Conservation (phyloP, 768 basidiomycete genomes). For the Heimioporus sp. region DNA sequence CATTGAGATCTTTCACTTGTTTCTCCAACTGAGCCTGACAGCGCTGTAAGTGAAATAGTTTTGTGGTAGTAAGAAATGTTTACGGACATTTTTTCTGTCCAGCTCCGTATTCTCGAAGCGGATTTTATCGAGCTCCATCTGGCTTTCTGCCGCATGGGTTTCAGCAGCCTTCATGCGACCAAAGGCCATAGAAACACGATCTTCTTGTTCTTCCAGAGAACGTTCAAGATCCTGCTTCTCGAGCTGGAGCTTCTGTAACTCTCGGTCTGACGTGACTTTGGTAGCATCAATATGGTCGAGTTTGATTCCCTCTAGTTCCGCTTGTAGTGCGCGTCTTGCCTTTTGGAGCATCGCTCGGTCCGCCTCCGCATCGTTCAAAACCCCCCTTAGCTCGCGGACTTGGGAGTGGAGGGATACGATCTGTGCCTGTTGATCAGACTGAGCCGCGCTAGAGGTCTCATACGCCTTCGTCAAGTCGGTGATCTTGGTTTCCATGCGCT, state of each 20-base stretch:
- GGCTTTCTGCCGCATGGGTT: slow-evolving; percentile 68
- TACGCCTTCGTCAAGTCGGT: slow-evolving; percentile 70
- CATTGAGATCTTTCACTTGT: slow-evolving; percentile 80
- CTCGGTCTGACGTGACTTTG: slow-evolving; percentile 69
- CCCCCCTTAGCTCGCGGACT: slow-evolving; percentile 76
- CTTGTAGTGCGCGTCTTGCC: slow-evolving; percentile 75
- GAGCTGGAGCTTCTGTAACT: slow-evolving; percentile 70
- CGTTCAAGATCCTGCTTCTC: slow-evolving; percentile 82
- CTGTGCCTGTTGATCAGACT: slow-evolving; percentile 80
- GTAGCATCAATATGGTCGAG: slow-evolving; percentile 68
- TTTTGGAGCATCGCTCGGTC: slow-evolving; percentile 78
- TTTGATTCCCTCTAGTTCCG: slow-evolving; percentile 79
- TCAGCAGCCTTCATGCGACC: slow-evolving; percentile 85
- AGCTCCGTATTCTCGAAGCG: slow-evolving; percentile 81
- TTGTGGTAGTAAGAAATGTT: not conserved
- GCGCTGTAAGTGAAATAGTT: not conserved
- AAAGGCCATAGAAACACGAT: slow-evolving; percentile 66
- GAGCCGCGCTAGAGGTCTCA: slow-evolving; percentile 66
- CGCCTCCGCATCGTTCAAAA: slow-evolving; percentile 83
- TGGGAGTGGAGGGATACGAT: slow-evolving; percentile 83
- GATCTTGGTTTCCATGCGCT: slow-evolving; percentile 83
- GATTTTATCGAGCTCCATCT: slow-evolving; percentile 71
- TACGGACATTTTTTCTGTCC: slow-evolving; percentile 69
- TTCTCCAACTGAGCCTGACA: slow-evolving; percentile 77
- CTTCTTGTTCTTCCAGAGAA: slow-evolving; percentile 74